These are phyloP conservation scores for Phellinidium pouzarii DNA, from an alignment of 1,284 basidiomycete genomes.

Conservation along the genomic window DNA sequence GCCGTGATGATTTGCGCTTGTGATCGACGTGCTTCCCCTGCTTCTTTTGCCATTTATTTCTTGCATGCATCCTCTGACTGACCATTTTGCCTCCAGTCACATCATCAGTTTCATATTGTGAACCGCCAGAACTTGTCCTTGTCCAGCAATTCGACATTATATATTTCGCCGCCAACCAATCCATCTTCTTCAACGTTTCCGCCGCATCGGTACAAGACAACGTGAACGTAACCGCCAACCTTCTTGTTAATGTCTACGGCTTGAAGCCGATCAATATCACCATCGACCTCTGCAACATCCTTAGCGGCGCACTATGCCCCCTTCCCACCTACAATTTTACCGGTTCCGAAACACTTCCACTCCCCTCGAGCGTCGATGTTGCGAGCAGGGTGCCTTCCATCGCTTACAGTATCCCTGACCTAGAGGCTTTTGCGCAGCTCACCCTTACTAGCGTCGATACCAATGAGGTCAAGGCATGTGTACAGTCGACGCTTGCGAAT, in stretches of 20 bases:
- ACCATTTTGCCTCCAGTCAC: constrained; percentile 45
- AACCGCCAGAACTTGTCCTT: constrained; percentile 72
- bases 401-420: constrained; percentile 84
- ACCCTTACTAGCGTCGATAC: constrained; percentile 65
- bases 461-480: constrained; percentile 73
- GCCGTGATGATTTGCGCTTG: neutral
- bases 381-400: constrained; percentile 63
- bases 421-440: constrained; percentile 86
- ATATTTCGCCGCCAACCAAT: constrained; percentile 66
- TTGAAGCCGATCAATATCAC: constrained; percentile 71
- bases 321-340: constrained; percentile 83
- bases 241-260: constrained; percentile 81
- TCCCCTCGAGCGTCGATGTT: constrained; percentile 56
- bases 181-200: constrained; percentile 68
- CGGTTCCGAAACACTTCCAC: constrained; percentile 68
- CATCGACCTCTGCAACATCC: constrained; percentile 69
- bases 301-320: constrained; percentile 79
- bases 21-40: neutral
- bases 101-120: constrained; percentile 84
- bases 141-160: constrained; percentile 76
- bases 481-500: constrained; percentile 89
- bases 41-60: neutral
- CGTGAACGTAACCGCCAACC: constrained; percentile 71
- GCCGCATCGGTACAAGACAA: constrained; percentile 69
- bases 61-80: neutral